Conservation (phyloP, 1,284 basidiomycete species). For the Prillingera fragicola region DNA sequence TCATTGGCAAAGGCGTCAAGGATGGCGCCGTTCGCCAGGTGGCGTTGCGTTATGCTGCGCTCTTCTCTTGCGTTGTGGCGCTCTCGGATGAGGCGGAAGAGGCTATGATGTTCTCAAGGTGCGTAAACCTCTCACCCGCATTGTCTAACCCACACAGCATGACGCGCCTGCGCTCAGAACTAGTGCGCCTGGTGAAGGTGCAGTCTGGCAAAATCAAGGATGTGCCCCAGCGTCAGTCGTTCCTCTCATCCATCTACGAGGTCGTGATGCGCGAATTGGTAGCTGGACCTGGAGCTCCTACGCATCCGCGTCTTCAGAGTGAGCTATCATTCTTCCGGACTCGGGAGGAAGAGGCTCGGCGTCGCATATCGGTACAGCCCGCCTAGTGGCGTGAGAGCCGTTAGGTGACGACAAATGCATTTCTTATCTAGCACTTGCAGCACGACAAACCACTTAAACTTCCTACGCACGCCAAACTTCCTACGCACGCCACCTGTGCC, state of each 20-base stretch:
- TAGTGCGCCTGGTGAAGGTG: constrained; percentile 68
- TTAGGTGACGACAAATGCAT: background rate
- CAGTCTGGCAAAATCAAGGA: constrained; percentile 65
- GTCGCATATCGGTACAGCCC: constrained; percentile 37
- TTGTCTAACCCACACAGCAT: constrained; percentile 53
- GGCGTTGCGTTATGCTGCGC: constrained; percentile 63
- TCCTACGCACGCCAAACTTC: constrained; percentile 1
- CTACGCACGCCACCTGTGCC: background rate
- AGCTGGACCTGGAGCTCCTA: constrained; percentile 50
- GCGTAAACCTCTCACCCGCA: constrained; percentile 10
- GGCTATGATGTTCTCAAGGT: constrained; percentile 92
- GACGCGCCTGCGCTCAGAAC: constrained; percentile 74
- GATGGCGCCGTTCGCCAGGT: constrained; percentile 58
- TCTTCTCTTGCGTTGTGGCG: constrained; percentile 74
- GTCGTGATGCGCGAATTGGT: constrained; percentile 68
- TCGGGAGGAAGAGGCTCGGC: constrained; percentile 56
- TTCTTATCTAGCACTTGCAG: background rate
- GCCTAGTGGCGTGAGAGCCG: background rate
- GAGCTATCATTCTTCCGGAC: constrained; percentile 60
- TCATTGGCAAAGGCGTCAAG: constrained; percentile 61
- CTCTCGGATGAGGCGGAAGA: constrained; percentile 79
- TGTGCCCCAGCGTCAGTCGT: constrained; percentile 57
- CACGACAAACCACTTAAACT: background rate
- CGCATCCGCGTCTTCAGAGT: constrained; percentile 56
- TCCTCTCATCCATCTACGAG: constrained; percentile 68